Evolutionary conservation across 176 grass and related monocot species (phyloP).

Genomic region (Bolboschoenus planiculmis): DNA sequence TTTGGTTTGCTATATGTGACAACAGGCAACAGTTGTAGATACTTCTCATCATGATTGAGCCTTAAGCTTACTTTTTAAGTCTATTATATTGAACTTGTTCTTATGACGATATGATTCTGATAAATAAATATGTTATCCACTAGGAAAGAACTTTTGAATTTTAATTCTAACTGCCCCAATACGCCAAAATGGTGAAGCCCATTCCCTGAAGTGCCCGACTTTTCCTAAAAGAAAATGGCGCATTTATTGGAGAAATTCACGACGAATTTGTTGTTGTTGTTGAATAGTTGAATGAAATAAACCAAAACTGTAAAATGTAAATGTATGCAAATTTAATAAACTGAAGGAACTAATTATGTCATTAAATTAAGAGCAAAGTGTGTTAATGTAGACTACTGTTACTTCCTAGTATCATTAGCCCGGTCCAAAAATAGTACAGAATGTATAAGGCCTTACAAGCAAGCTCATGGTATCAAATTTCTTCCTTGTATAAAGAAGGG

Average conservation of each 20-base stretch:
- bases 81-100: not conserved
- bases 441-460: too few species aligned
- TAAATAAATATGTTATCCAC: not conserved
- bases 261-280: not conserved
- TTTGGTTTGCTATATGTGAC: constrained; percentile 3
- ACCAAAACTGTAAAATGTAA: not conserved
- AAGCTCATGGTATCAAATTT: too few species aligned
- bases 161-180: not conserved
- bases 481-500: too few species aligned
- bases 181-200: not conserved
- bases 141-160: not conserved
- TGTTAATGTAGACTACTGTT: too few species aligned
- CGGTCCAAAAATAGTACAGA: too few species aligned
- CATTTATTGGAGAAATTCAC: not conserved
- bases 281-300: not conserved
- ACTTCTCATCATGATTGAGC: not conserved
- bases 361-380: too few species aligned
- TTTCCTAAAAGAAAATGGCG: not conserved
- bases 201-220: not conserved
- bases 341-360: not conserved
- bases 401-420: too few species aligned
- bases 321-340: not conserved
- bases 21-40: not conserved
- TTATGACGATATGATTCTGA: not conserved
- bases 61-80: not conserved